Evolutionary conservation across 306 rosid genomes (phyloP), one percentile per base, ranked within the genome.

Genomic region (Gynostemma pentaphyllum): DNA sequence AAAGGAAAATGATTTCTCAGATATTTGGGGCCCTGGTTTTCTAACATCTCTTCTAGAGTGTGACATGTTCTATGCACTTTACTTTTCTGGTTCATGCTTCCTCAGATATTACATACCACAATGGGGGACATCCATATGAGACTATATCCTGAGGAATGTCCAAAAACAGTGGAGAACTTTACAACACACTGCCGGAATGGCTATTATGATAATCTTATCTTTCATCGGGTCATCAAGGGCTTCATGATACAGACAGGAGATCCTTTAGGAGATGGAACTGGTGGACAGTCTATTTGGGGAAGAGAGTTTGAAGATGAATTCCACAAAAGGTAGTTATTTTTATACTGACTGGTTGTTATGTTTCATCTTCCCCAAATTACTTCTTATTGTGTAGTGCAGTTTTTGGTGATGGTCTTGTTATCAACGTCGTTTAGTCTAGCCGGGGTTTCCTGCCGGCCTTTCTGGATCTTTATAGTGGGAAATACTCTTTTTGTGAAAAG

Each of bases 241-340:
- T 92, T 92, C 84, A 92, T 86, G 99, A 65, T 92, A 68, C 99
- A 92, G 74, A 92, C 99, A 49, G 95, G 99, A 75, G 99, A 92
- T 86, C 99, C 99, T 81, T 75, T 92, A 54, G 96, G 96, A 72
- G 99, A 92, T 65, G 99, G 99, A 54, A 88, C 99, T 19, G 96
- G 99, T 61, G 99, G 99, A 54, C 99, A 86, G 57, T 92, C 96
- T 68, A 88, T 92, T 72, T 92, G 99, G 99, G 99, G 99, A 39
- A 85, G 99, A 70, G 99, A 92, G 67, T 92, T 92, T 70, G 99
- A 88, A 77, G 99, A 92, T 74, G 99, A 92, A 70, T 84, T 92
- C 81, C 95, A 92, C 78, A 92, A 92, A 76, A 92, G 99, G 99
- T 92, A 76, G 57, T 49, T 16, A 37, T 36, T 26, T 68, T 11